Evolutionary conservation across 2,329 filamentous ascomycete species (phyloP).

Genomic region (Diaporthe ilicicola): DNA sequence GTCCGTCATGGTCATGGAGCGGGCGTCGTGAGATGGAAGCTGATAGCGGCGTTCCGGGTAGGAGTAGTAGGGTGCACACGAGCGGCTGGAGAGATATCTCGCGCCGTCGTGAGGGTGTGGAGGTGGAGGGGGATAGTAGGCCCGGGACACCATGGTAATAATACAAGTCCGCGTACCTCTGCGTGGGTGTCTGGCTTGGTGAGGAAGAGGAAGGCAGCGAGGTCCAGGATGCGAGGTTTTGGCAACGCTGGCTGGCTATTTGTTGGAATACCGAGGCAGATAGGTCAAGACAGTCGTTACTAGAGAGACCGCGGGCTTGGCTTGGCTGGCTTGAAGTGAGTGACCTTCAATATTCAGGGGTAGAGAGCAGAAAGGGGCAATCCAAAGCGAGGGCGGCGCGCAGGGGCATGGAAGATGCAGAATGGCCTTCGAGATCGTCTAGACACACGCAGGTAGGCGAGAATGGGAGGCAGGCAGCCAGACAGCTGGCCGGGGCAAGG

Average conservation of each 20-base stretch:
- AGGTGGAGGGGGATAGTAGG: constrained; percentile 45
- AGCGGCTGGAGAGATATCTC: constrained; percentile 48
- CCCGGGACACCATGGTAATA: constrained; percentile 53
- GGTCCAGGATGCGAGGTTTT: neutral
- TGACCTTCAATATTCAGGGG: constrained; percentile 18
- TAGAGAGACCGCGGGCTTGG: constrained; percentile 25
- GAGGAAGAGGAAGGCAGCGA: neutral
- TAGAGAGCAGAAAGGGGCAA: constrained; percentile 30
- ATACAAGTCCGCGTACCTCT: constrained; percentile 17
- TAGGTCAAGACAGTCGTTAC: constrained; percentile 29
- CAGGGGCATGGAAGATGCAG: constrained; percentile 30
- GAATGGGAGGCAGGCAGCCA: constrained; percentile 13
- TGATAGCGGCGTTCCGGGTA: constrained; percentile 48
- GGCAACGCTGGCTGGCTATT: constrained; percentile 14
- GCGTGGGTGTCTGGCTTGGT: neutral
- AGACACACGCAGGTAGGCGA: constrained; percentile 28
- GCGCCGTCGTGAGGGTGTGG: constrained; percentile 41
- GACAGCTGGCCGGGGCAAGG: constrained; percentile 23
- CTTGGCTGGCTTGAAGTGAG: constrained; percentile 29
- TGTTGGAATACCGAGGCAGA: constrained; percentile 17
- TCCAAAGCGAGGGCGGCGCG: constrained; percentile 31
- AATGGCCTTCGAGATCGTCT: constrained; percentile 14
- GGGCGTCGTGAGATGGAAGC: constrained; percentile 46
- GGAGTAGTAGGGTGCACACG: constrained; percentile 48
- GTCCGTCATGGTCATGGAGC: constrained; percentile 51